These are phyloP conservation scores for Coemansia sp. DNA, from an alignment of 192 early-diverging fungal genomes.

Conservation along the genomic window DNA sequence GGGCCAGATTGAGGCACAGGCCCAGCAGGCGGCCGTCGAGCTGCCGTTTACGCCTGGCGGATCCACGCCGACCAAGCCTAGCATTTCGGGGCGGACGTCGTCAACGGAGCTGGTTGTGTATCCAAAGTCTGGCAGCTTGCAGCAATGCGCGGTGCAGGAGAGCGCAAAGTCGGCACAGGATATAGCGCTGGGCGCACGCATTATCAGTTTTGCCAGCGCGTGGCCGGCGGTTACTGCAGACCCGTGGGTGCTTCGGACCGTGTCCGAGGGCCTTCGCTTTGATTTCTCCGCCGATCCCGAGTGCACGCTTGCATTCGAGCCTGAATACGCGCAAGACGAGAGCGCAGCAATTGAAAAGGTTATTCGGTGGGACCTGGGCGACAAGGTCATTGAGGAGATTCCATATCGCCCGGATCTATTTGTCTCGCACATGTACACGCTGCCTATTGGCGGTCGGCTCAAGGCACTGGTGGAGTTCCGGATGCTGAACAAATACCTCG, in stretches of 20 bases:
- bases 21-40: constrained; percentile 5
- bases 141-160: background rate
- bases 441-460: constrained; percentile 33
- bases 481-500: constrained; percentile 41
- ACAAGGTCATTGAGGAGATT: constrained; percentile 49
- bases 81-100: background rate
- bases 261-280: constrained; percentile 34
- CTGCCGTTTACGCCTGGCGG: background rate
- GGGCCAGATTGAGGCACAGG: constrained; percentile 37
- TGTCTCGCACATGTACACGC: constrained; percentile 49
- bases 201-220: constrained; percentile 19
- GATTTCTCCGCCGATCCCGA: constrained; percentile 35
- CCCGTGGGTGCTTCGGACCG: constrained; percentile 31
- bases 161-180: constrained; percentile 3
- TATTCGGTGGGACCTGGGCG: constrained; percentile 49
- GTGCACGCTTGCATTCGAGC: constrained; percentile 5
- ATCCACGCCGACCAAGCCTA: background rate
- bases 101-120: background rate
- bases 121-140: background rate
- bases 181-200: constrained; percentile 40
- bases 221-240: constrained; percentile 26
- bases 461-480: constrained; percentile 49
- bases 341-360: constrained; percentile 45
- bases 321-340: constrained; percentile 40
- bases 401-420: constrained; percentile 30